phyloP scores from a whole-genome alignment of 2,329 filamentous ascomycete genomes.

The Lecanoromycetidae sp. region DNA sequence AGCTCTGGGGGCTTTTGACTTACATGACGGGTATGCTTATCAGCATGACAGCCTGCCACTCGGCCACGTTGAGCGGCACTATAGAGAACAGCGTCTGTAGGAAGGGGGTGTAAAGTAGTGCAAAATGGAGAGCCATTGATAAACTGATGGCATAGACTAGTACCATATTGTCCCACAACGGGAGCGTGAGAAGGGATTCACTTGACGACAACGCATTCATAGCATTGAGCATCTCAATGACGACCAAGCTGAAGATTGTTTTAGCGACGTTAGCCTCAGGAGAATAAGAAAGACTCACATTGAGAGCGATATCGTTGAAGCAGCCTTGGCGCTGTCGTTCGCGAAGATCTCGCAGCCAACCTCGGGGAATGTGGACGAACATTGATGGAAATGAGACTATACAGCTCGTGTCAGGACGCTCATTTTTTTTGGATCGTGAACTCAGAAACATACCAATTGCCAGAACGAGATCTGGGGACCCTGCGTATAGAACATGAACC shows the following conservation, averaged over 20 bases:
- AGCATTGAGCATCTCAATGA: constrained; percentile 99
- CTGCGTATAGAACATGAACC: constrained; percentile 90
- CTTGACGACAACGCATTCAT: constrained; percentile 96
- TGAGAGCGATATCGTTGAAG: constrained; percentile 84
- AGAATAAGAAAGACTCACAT: constrained; percentile 28
- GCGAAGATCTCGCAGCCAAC: constrained; percentile 89
- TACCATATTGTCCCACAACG: constrained; percentile 98
- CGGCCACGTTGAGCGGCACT: constrained; percentile 66
- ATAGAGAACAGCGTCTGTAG: constrained; percentile 85
- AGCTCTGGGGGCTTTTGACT: constrained; percentile 32
- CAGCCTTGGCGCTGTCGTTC: constrained; percentile 74
- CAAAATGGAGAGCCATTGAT: constrained; percentile 92
- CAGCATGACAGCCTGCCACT: constrained; percentile 82
- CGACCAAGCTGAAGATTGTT: constrained; percentile 49
- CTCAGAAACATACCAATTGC: constrained; percentile 49
- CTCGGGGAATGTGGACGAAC: constrained; percentile 70
- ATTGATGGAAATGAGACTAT: constrained; percentile 79
- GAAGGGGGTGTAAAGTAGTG: constrained; percentile 80
- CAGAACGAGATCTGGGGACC: constrained; percentile 87
- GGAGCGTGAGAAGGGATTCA: constrained; percentile 84
- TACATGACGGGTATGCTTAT: constrained; percentile 90
- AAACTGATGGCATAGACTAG: constrained; percentile 87
- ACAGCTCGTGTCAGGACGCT: constrained; percentile 1
- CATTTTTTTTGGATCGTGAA: constrained; percentile 10
- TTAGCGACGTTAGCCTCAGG: neutral